Evolutionary conservation across 257 asterid species (phyloP).

Genomic region (Verbena officinalis): DNA sequence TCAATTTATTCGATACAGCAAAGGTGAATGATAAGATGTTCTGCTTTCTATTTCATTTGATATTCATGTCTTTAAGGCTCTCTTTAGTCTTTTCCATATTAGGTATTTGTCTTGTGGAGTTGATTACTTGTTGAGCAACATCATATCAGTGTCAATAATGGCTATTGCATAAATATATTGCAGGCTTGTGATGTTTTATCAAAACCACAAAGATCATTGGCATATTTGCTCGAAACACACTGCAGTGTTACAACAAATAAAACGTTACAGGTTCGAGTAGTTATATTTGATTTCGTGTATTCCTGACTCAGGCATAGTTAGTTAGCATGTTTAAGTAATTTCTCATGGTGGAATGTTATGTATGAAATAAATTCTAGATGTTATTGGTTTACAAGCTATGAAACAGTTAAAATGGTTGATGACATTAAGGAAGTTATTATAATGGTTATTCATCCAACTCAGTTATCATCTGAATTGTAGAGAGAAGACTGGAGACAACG

Average conservation of each 20-base stretch:
- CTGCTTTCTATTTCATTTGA: conserved; percentile 10
- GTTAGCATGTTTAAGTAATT: conserved; percentile 18
- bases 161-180: conserved; percentile 32
- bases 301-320: background rate
- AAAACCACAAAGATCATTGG: conserved; percentile 94
- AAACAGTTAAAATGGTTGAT: background rate
- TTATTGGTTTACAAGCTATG: background rate
- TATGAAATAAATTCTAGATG: conserved; percentile 2
- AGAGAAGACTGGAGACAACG: conserved; percentile 99
- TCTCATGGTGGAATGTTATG: conserved; percentile 10
- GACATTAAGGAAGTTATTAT: conserved; percentile 3
- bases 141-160: conserved; percentile 22
- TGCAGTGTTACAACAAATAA: conserved; percentile 76
- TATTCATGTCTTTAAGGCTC: background rate
- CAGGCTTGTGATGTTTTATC: conserved; percentile 88
- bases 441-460: conserved; percentile 23
- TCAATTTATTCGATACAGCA: conserved; percentile 91
- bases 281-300: conserved; percentile 15
- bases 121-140: background rate
- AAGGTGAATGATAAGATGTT: conserved; percentile 55
- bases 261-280: conserved; percentile 69
- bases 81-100: conserved; percentile 12
- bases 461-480: conserved; percentile 46
- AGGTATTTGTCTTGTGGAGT: conserved; percentile 18
- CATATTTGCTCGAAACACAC: conserved; percentile 83